Evolutionary conservation across 2,329 filamentous ascomycete species (phyloP), one percentile per base, ranked within the genome.

Genomic region (Fusarium veterinarium): DNA sequence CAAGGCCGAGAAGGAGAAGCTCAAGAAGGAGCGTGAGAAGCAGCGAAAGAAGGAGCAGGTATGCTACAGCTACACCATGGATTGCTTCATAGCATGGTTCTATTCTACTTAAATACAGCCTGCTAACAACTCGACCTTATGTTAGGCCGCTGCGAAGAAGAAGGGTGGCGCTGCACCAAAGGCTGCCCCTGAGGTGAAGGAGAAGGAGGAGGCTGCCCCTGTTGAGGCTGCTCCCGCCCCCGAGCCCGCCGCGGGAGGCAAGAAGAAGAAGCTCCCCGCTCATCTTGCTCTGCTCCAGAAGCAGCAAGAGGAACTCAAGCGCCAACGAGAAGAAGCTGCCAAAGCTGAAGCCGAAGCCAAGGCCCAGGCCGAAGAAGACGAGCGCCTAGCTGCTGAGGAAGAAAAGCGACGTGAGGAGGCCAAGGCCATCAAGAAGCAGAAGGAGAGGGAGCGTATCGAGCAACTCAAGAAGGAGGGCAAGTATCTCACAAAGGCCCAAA

Each of bases 21-120:
- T 95, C 79, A 98, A 95, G 89, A 99, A 98, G 86, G 96, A 99
- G 86, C 91, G 94, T 69, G 96, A 99, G 86, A 99, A 99, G 90
- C 93, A 96, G 85, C 89, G 95, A 75, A 99, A 99, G 86, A 99
- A 95, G 90, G 96, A 99, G 84, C 93, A 98, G 90, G 94, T 96
- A 76, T 49, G 78, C 61, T 13, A 28, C 37, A 30, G 77, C 62
- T 16, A 28, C 31, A 28, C 28, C 23, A 8, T 35, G 53, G 30
- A 20, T 33, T 28, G 60, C 17, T 23, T 19, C n/a, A 31, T 40
- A 13, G 44, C 49, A 41, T 28, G n/a, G 25, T 31, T 41, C 48
- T 45, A n/a, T 31, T 37, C 55, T 41, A n/a, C 38, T 25, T 28
- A 44, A 42, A 23, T 52, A 45, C 30, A 49, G 68, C 20, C 55